Evolutionary conservation across 805 yeast genomes (phyloP).

Genomic region (Metschnikowia continentalis): DNA sequence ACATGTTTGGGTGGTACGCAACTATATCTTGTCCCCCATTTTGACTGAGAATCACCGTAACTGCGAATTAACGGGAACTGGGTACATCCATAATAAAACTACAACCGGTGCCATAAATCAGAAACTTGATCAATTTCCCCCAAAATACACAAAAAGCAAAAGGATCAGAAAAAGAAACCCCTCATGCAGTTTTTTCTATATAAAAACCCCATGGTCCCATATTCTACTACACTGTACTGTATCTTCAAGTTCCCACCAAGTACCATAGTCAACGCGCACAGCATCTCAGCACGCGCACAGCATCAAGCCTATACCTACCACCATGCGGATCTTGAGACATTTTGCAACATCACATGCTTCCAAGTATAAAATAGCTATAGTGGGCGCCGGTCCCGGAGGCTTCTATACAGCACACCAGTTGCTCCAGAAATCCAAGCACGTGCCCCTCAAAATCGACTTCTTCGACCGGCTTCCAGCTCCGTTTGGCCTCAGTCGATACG

Average conservation of each 20-base stretch:
- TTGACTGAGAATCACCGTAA: background rate
- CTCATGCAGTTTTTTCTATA: background rate
- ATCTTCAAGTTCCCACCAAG: background rate
- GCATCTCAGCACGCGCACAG: background rate
- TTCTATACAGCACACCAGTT: slow-evolving; percentile 19
- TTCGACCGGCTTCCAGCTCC: slow-evolving; percentile 88
- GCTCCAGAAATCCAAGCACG: slow-evolving; percentile 41
- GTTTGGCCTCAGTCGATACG: slow-evolving; percentile 84
- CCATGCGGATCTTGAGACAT: slow-evolving; percentile 3
- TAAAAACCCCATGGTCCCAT: background rate
- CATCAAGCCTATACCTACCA: background rate
- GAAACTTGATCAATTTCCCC: background rate
- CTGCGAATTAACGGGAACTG: background rate
- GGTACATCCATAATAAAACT: background rate
- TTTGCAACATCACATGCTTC: slow-evolving; percentile 2
- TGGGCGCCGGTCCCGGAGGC: slow-evolving; percentile 91
- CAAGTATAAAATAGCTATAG: slow-evolving; percentile 55
- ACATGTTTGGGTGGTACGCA: too few relatives aligned
- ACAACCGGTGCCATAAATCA: background rate
- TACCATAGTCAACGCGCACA: background rate
- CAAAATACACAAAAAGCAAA: background rate
- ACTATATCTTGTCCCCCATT: background rate
- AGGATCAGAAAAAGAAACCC: background rate
- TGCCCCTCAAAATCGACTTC: slow-evolving; percentile 53
- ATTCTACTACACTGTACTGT: background rate